Evolutionary conservation across 768 basidiomycete genomes (phyloP), one percentile per base, ranked within the genome.

Genomic region (Arthromyces matolae): DNA sequence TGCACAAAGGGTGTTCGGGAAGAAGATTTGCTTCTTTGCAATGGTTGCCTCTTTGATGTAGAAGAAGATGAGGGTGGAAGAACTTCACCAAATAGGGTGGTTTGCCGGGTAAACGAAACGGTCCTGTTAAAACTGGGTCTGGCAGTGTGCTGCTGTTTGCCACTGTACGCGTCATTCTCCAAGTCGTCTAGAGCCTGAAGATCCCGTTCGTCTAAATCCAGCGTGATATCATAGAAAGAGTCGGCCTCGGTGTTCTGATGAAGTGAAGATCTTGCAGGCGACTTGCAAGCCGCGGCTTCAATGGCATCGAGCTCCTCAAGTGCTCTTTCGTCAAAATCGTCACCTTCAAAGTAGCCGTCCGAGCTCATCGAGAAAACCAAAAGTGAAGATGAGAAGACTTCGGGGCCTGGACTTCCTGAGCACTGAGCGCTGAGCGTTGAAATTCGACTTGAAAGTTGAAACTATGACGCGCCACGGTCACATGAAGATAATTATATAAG

Each of bases 321-420:
- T 3, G 78, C 74, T 28, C 74, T 77, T 35, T 76, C 76, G 64
- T 89, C 77, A 31, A 85, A 59, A 42, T 71, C 76, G 24, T 84
- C 83, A 51, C 81, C 81, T 52, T 79, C 78, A 60, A 86, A 90
- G 60, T 83, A 88, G 33, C 75, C 83, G 68, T 88, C 87, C 28
- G 85, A 88, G 71, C 81, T 86, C 86, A 90, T 88, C 56, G 53
- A 23, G 32, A n/a, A n/a, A n/a, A n/a, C n/a, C n/a, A n/a, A n/a
- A n/a, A n/a, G n/a, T n/a, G n/a, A n/a, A n/a, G n/a, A n/a, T n/a
- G n/a, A n/a, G n/a, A n/a, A n/a, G n/a, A n/a, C n/a, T n/a, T n/a
- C n/a, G n/a, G n/a, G n/a, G n/a, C n/a, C n/a, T n/a, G n/a, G n/a
- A n/a, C n/a, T 23, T 27, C 4, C 14, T 31, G n/a, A 31, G 38